Percentiles rank a stretch among this genome's conserved stretches.
These are phyloP conservation scores for Cyanodermella asteris DNA, from an alignment of 2,329 filamentous ascomycete species.

Conservation along the genomic window DNA sequence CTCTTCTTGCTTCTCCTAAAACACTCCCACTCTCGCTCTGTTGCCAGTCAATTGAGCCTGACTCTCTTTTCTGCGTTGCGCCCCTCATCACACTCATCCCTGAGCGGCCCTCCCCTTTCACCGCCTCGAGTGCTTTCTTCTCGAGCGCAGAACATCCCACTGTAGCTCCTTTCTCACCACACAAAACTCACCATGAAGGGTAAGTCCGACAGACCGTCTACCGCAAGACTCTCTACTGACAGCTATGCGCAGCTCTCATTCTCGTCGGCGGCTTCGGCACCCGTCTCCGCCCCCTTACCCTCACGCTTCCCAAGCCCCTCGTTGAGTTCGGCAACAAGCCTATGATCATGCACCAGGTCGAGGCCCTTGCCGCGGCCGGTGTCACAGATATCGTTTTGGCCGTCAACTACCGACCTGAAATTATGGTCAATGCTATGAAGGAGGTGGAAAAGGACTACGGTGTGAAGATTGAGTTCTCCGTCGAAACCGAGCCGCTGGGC, in stretches of 20 bases:
- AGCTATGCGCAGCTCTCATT: slow-evolving; percentile 53
- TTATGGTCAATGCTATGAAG: slow-evolving; percentile 85
- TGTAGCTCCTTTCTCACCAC: too few species aligned
- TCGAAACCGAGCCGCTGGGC: slow-evolving; percentile 86
- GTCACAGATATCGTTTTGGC: slow-evolving; percentile 95
- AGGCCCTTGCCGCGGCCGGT: slow-evolving; percentile 77
- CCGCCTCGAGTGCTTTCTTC: too few species aligned
- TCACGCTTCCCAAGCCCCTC: slow-evolving; percentile 89
- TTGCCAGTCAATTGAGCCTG: too few species aligned
- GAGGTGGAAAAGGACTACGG: slow-evolving; percentile 83
- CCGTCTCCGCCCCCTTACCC: slow-evolving; percentile 84
- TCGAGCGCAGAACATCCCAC: too few species aligned
- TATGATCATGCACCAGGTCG: slow-evolving; percentile 97
- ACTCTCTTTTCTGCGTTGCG: too few species aligned
- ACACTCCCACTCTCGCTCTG: too few species aligned
- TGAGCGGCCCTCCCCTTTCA: too few species aligned
- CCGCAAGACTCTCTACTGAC: slow-evolving; percentile 5
- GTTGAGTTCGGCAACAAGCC: slow-evolving; percentile 98
- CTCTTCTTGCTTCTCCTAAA: too few species aligned
- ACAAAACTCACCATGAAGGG: slow-evolving; percentile 22
- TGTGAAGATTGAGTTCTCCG: slow-evolving; percentile 89
- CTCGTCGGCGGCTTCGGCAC: slow-evolving; percentile 98
- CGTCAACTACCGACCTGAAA: slow-evolving; percentile 95
- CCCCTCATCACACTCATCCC: too few species aligned
- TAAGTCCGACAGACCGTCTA: slow-evolving; percentile 13